These are phyloP conservation scores for Didymella exigua DNA, from an alignment of 2,329 filamentous ascomycete genomes.

Conservation along the genomic window DNA sequence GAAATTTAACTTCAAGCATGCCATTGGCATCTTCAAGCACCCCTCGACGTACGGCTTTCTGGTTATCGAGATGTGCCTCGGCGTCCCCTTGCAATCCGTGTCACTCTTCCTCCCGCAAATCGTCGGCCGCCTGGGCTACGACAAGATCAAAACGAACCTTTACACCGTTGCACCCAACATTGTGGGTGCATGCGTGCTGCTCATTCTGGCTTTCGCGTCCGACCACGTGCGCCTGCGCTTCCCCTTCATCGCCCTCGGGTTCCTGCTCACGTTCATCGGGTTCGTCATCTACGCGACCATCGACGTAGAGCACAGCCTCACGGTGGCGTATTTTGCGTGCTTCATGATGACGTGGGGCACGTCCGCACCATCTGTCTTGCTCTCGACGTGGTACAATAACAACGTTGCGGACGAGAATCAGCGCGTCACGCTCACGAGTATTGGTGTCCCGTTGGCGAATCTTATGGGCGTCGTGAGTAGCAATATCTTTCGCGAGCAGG, in stretches of 20 bases:
- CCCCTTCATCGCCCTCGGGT: constrained; percentile 76
- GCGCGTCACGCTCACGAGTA: constrained; percentile 70
- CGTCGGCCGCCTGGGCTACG: constrained; percentile 58
- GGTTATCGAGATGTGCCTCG: constrained; percentile 63
- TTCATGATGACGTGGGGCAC: constrained; percentile 88
- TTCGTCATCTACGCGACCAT: constrained; percentile 81
- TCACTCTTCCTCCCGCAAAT: constrained; percentile 65
- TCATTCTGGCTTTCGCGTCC: constrained; percentile 73
- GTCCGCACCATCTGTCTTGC: constrained; percentile 72
- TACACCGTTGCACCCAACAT: constrained; percentile 83
- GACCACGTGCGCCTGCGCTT: constrained; percentile 71
- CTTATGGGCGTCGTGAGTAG: constrained; percentile 74
- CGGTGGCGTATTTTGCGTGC: constrained; percentile 73
- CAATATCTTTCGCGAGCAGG: constrained; percentile 69
- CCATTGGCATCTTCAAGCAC: constrained; percentile 60
- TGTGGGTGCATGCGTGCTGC: constrained; percentile 72
- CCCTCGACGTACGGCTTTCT: constrained; percentile 62
- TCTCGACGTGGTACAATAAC: constrained; percentile 78
- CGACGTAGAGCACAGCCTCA: constrained; percentile 63
- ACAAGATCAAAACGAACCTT: constrained; percentile 72
- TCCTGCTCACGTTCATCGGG: constrained; percentile 74
- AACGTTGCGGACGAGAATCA: constrained; percentile 79
- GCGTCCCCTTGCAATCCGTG: constrained; percentile 64
- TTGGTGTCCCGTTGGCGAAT: constrained; percentile 77
- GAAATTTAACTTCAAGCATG: constrained; percentile 59